phyloP scores from a whole-genome alignment of 352 stramenopile species.

The Pythium brassicae region DNA sequence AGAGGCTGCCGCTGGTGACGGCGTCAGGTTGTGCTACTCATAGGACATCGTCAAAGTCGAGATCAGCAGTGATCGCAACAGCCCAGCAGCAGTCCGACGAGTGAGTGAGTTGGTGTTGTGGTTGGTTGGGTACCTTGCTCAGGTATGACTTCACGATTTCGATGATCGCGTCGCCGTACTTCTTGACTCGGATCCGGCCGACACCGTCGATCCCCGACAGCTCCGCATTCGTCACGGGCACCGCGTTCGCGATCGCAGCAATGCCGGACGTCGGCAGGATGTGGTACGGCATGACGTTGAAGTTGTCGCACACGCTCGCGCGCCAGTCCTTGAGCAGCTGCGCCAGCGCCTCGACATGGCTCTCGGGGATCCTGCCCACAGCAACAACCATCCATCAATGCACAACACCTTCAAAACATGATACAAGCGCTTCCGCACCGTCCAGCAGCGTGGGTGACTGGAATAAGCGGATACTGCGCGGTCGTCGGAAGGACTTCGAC shows the following conservation, averaged over 20 bases:
- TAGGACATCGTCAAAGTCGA: constrained; percentile 1
- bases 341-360: constrained; percentile 66
- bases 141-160: constrained; percentile 79
- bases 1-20: constrained; percentile 21
- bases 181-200: constrained; percentile 79
- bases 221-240: constrained; percentile 70
- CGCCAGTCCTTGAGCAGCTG: constrained; percentile 86
- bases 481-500: constrained; percentile 38
- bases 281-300: constrained; percentile 86
- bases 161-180: constrained; percentile 82
- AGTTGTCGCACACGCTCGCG: constrained; percentile 79
- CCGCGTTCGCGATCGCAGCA: constrained; percentile 71
- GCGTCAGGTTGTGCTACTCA: constrained; percentile 74
- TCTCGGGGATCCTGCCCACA: constrained; percentile 46
- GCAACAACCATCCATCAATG: neutral
- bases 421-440: constrained; percentile 26
- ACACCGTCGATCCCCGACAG: constrained; percentile 80
- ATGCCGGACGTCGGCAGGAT: constrained; percentile 81
- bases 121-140: constrained; percentile 41
- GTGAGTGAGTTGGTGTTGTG: no score
- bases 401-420: neutral
- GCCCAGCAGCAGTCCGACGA: no score
- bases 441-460: constrained; percentile 33
- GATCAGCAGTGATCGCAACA: neutral
- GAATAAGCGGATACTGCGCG: constrained; percentile 50